Conservation (phyloP, 2,329 filamentous ascomycete genomes). For the Xylariaceae sp. region DNA sequence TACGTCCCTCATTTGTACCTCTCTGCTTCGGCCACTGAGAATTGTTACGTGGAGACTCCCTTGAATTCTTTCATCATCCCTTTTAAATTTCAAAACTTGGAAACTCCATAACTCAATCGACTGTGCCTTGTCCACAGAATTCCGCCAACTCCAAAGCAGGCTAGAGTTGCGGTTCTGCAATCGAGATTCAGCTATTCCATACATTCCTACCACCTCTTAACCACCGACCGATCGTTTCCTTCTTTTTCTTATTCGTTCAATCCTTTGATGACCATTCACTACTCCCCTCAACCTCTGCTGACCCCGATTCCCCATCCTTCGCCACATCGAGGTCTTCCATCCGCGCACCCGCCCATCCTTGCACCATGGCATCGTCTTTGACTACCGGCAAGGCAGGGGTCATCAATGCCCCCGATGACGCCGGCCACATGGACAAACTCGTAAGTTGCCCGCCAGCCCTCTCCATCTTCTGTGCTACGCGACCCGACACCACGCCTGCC, state of each 20-base stretch:
- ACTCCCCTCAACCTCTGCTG: not conserved
- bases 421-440: slow-evolving; percentile 52
- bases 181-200: not conserved
- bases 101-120: slow-evolving; percentile 10
- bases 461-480: slow-evolving; percentile 11
- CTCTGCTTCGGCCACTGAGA: slow-evolving; percentile 9
- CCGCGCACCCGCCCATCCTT: slow-evolving; percentile 11
- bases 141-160: slow-evolving; percentile 1
- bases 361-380: slow-evolving; percentile 23
- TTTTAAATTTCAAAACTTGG: slow-evolving; percentile 9
- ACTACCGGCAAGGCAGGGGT: slow-evolving; percentile 44
- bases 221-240: slow-evolving; percentile 7
- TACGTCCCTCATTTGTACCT: not conserved
- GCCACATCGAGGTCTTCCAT: slow-evolving; percentile 11
- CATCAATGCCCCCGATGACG: slow-evolving; percentile 49
- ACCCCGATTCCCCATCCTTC: slow-evolving; percentile 9
- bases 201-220: not conserved
- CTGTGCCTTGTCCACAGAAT: slow-evolving; percentile 14
- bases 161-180: slow-evolving; percentile 11
- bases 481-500: slow-evolving; percentile 10
- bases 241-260: slow-evolving; percentile 2
- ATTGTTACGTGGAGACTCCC: slow-evolving; percentile 17
- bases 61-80: slow-evolving; percentile 24
- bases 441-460: slow-evolving; percentile 40
- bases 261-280: slow-evolving; percentile 9